Evolutionary conservation across 2,329 filamentous ascomycete species (phyloP).

Genomic region (Ophiostoma australiae): DNA sequence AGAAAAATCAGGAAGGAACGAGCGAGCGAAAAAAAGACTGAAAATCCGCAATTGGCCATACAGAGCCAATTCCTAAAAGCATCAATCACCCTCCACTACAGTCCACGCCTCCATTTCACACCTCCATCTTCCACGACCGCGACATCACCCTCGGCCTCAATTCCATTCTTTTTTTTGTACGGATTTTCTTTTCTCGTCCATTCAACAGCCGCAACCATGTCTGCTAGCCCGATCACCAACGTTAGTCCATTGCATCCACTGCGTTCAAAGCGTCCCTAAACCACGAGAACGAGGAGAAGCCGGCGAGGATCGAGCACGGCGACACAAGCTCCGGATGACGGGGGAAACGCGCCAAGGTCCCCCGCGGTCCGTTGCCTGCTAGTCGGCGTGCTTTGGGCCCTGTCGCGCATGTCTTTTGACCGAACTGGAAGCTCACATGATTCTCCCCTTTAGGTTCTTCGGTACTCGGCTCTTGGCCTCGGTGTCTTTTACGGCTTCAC

Average conservation of each 20-base stretch:
- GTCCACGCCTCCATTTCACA: conserved; percentile 11
- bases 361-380: too few relatives aligned
- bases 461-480: conserved; percentile 87
- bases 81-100: conserved; percentile 12
- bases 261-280: background rate
- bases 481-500: conserved; percentile 94
- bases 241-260: conserved; percentile 30
- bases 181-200: conserved; percentile 9
- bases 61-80: conserved; percentile 11
- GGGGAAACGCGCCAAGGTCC: background rate
- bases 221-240: conserved; percentile 34
- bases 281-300: background rate
- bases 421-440: conserved; percentile 5
- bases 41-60: conserved; percentile 23
- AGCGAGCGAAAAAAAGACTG: conserved; percentile 21
- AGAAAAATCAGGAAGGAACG: conserved; percentile 12
- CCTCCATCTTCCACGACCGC: background rate
- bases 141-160: conserved; percentile 17
- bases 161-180: conserved; percentile 1
- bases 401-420: background rate
- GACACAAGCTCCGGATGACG: conserved; percentile 10
- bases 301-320: background rate
- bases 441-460: conserved; percentile 66
- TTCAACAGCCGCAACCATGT: conserved; percentile 29
- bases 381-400: background rate